A percentile compares a stretch with the other conserved stretches of the same genome.
phyloP scores from a whole-genome alignment of 1,284 basidiomycete species.

The Apiotrichum sp. region DNA sequence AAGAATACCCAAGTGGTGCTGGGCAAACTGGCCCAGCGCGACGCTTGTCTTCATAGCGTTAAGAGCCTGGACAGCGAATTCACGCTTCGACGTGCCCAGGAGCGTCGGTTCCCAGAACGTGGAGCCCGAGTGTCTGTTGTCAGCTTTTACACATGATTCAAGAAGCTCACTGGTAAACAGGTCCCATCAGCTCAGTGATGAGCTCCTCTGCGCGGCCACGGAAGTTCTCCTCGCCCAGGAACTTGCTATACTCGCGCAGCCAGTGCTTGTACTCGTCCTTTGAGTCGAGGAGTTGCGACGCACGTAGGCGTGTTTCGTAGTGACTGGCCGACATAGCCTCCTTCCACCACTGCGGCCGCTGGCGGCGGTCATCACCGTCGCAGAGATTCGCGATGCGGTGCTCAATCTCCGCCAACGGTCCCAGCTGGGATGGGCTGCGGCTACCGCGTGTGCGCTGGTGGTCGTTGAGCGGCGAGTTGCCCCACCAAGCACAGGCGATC shows the following conservation, averaged over 20 bases:
- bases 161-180: conserved; percentile 65
- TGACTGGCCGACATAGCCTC: conserved; percentile 73
- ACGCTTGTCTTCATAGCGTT: conserved; percentile 6
- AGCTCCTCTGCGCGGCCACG: conserved; percentile 78
- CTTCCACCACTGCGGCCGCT: conserved; percentile 63
- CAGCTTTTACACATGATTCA: neutral
- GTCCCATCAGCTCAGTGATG: conserved; percentile 77
- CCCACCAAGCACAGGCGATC: conserved; percentile 72
- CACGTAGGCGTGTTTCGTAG: conserved; percentile 70
- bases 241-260: conserved; percentile 68
- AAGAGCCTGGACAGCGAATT: conserved; percentile 12
- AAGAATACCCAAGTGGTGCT: conserved; percentile 6
- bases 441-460: conserved; percentile 5
- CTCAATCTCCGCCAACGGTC: conserved; percentile 28
- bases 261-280: conserved; percentile 73
- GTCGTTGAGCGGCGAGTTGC: conserved; percentile 26
- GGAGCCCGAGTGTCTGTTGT: conserved; percentile 1
- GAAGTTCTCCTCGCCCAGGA: conserved; percentile 78
- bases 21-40: conserved; percentile 7
- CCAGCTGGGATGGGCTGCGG: neutral
- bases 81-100: conserved; percentile 13
- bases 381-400: neutral
- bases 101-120: conserved; percentile 10
- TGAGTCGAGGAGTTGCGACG: conserved; percentile 66
- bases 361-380: conserved; percentile 35